Evolutionary conservation across 2,329 filamentous ascomycete genomes (phyloP).

Genomic region (Pseudogymnoascus destructans): DNA sequence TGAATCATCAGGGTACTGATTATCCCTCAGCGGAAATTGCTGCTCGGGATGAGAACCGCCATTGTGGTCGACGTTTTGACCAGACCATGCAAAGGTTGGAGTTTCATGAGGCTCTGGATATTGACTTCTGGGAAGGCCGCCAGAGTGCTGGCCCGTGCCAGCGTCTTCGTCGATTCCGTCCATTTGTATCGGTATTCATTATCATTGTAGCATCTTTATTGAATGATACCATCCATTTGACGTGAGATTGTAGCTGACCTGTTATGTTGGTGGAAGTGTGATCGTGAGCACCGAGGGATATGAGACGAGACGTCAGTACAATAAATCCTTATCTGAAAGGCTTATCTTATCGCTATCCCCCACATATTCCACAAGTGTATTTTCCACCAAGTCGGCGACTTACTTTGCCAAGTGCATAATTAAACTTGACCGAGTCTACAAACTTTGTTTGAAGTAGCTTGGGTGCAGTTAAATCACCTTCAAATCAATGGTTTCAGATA

Average conservation of each 20-base stretch:
- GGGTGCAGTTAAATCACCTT: not conserved
- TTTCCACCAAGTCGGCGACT: not conserved
- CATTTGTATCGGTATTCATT: slow-evolving; percentile 7
- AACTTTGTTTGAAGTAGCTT: not conserved
- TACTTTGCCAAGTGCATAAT: not conserved
- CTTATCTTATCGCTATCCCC: slow-evolving; percentile 8
- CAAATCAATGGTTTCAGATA: not conserved
- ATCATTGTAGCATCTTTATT: not conserved
- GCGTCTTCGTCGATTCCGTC: slow-evolving; percentile 4
- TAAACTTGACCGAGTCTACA: not conserved
- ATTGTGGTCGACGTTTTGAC: not conserved
- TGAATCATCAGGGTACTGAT: not conserved
- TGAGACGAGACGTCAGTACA: slow-evolving; percentile 5
- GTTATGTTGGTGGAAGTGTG: not conserved
- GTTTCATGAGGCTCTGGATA: slow-evolving; percentile 7
- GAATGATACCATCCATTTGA: not conserved
- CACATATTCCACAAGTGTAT: not conserved
- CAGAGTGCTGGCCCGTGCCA: not conserved
- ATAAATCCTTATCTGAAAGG: not conserved
- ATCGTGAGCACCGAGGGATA: not conserved
- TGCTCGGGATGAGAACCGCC: not conserved
- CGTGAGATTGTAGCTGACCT: not conserved
- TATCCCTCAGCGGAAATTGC: not conserved
- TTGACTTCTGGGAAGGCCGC: slow-evolving; percentile 1
- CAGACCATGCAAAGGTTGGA: slow-evolving; percentile 1